phyloP scores from a whole-genome alignment of 176 grass and related monocot species.

The Oryza rufipogon region DNA sequence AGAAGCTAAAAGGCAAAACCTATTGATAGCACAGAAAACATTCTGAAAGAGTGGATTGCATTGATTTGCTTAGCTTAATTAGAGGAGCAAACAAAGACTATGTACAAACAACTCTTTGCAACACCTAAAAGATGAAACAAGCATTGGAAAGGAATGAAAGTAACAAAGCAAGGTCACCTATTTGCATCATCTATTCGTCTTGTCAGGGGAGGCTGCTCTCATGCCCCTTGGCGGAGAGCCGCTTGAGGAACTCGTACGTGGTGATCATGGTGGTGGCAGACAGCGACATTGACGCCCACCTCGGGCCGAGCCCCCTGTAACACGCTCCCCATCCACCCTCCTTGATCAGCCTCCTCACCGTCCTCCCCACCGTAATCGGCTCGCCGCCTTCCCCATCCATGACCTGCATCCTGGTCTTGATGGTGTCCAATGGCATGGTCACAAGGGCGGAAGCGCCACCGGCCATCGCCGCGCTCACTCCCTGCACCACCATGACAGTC shows the following conservation, averaged over 20 bases:
- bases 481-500: slow-evolving; percentile 75
- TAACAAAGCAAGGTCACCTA: slow-evolving; percentile 50
- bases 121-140: slow-evolving; percentile 40
- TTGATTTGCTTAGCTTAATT: slow-evolving; percentile 30
- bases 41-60: slow-evolving; percentile 1
- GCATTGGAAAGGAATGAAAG: slow-evolving; percentile 37
- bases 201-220: slow-evolving; percentile 36
- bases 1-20: neutral
- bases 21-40: neutral
- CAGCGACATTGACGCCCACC: slow-evolving; percentile 90
- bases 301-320: slow-evolving; percentile 73
- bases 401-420: slow-evolving; percentile 93
- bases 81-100: slow-evolving; percentile 37
- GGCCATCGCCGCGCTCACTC: slow-evolving; percentile 63
- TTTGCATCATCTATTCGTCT: slow-evolving; percentile 41
- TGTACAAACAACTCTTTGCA: slow-evolving; percentile 50
- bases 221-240: slow-evolving; percentile 66
- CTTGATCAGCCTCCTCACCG: slow-evolving; percentile 56
- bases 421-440: slow-evolving; percentile 87
- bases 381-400: slow-evolving; percentile 59
- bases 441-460: slow-evolving; percentile 60
- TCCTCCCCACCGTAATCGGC: slow-evolving; percentile 52
- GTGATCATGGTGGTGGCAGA: slow-evolving; percentile 86
- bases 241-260: slow-evolving; percentile 85
- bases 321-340: slow-evolving; percentile 78